Evolutionary conservation across 768 basidiomycete species (phyloP).

Genomic region (Russula emetica): DNA sequence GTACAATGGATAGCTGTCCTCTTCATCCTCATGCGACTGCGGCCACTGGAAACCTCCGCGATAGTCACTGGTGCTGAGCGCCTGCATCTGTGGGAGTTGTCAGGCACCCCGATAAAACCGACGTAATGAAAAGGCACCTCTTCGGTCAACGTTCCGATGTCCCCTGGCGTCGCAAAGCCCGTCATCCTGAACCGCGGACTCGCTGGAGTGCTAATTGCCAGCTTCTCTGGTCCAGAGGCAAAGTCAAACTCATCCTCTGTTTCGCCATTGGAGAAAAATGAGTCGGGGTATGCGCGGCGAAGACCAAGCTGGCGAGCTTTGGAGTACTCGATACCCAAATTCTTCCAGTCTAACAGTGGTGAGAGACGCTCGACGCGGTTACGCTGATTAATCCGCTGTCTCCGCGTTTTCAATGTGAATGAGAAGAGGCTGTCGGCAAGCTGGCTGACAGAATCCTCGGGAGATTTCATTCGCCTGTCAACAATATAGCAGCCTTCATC

Average conservation of each 20-base stretch:
- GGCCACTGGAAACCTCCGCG: constrained; percentile 60
- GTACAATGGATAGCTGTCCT: constrained; percentile 86
- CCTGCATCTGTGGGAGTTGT: constrained; percentile 63
- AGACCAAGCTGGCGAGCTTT: constrained; percentile 91
- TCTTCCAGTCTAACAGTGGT: constrained; percentile 97
- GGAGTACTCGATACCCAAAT: constrained; percentile 92
- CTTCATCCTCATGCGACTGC: constrained; percentile 66
- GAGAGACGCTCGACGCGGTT: constrained; percentile 94
- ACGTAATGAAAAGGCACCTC: constrained; percentile 46
- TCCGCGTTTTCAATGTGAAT: constrained; percentile 79
- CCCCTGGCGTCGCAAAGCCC: constrained; percentile 88
- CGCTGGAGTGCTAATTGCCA: constrained; percentile 77
- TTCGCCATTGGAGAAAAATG: constrained; percentile 66
- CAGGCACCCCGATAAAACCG: not conserved
- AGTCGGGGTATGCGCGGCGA: constrained; percentile 91
- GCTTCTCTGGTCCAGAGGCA: constrained; percentile 59
- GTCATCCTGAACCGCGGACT: constrained; percentile 72
- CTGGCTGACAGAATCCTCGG: constrained; percentile 88
- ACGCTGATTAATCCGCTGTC: constrained; percentile 97
- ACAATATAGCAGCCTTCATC: constrained; percentile 98
- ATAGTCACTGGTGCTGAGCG: constrained; percentile 82
- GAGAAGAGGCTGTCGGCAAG: constrained; percentile 70
- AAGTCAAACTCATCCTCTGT: constrained; percentile 55
- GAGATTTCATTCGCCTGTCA: constrained; percentile 81
- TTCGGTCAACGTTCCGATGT: constrained; percentile 85